Conservation (phyloP, 345 rosid species). For the Hibiscus trionum region DNA sequence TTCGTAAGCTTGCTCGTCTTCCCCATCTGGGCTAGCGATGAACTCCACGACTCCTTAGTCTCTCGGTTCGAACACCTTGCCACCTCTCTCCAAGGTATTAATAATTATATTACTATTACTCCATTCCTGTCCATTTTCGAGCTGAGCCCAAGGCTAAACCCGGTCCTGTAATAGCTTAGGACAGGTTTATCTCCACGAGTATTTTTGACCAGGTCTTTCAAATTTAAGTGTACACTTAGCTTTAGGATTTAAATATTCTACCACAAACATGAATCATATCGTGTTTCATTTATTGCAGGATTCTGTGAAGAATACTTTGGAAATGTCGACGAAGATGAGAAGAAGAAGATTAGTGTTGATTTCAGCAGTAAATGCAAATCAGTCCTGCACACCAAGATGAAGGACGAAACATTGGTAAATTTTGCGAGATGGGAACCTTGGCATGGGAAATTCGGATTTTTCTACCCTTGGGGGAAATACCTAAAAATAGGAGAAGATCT, state of each 20-base stretch:
- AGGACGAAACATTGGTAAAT: slow-evolving; percentile 60
- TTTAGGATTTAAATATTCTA: no score
- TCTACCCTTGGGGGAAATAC: slow-evolving; percentile 74
- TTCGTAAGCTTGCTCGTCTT: slow-evolving; percentile 47
- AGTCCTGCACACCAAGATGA: slow-evolving; percentile 42
- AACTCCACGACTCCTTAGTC: slow-evolving; percentile 56
- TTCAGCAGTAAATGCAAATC: slow-evolving; percentile 32
- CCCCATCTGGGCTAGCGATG: slow-evolving; percentile 88
- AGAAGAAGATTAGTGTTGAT: slow-evolving; percentile 10
- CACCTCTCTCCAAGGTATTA: slow-evolving; percentile 54
- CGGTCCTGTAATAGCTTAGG: background rate
- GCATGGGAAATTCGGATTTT: slow-evolving; percentile 72
- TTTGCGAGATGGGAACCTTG: slow-evolving; percentile 97
- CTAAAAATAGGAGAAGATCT: slow-evolving; percentile 52
- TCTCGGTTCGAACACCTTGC: slow-evolving; percentile 53
- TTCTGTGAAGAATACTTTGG: slow-evolving; percentile 36
- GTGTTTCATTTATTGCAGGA: slow-evolving; percentile 23
- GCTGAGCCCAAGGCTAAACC: background rate
- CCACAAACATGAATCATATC: background rate
- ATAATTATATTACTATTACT: no score
- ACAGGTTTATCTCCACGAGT: no score
- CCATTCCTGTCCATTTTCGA: background rate
- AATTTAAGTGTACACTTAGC: no score
- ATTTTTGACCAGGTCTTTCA: no score
- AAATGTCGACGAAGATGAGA: slow-evolving; percentile 20